Conservation (phyloP, 495 filamentous ascomycete genomes). For the Terfezia claveryi region DNA sequence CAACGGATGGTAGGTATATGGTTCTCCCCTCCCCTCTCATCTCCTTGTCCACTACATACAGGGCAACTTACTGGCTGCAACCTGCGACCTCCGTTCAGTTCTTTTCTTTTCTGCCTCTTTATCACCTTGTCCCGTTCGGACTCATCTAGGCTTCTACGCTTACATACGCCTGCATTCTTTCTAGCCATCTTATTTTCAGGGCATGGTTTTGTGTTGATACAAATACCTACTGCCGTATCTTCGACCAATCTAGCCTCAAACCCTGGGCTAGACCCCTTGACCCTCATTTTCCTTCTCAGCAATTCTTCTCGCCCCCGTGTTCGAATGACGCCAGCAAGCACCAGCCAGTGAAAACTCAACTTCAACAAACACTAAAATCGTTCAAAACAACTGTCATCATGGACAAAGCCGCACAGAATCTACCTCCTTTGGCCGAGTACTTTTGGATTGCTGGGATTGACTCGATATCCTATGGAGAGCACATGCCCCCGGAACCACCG, state of each 20-base stretch:
- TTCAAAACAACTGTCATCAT: neutral
- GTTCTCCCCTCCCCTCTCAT: no score
- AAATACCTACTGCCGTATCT: no score
- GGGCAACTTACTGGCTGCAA: no score
- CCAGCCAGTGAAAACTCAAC: neutral
- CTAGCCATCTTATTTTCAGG: neutral
- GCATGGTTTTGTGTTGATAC: no score
- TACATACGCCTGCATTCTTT: neutral
- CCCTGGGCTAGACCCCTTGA: no score
- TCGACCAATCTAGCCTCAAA: no score
- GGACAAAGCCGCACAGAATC: conserved; percentile 3
- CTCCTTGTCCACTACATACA: no score
- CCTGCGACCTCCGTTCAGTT: neutral
- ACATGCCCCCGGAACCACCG: conserved; percentile 12
- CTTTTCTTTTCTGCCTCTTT: neutral
- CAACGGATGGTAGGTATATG: no score
- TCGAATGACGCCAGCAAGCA: no score
- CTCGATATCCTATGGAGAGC: conserved; percentile 40
- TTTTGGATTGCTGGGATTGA: conserved; percentile 97
- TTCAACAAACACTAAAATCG: neutral
- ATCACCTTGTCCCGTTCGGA: neutral
- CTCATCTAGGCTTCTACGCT: neutral
- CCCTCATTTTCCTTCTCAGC: no score
- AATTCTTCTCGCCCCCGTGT: no score
- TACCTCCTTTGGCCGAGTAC: conserved; percentile 74